A percentile compares a stretch with the other conserved stretches of the same genome.
Evolutionary conservation across 352 stramenopile genomes (phyloP).

Genomic region (Pythium chondricola): DNA sequence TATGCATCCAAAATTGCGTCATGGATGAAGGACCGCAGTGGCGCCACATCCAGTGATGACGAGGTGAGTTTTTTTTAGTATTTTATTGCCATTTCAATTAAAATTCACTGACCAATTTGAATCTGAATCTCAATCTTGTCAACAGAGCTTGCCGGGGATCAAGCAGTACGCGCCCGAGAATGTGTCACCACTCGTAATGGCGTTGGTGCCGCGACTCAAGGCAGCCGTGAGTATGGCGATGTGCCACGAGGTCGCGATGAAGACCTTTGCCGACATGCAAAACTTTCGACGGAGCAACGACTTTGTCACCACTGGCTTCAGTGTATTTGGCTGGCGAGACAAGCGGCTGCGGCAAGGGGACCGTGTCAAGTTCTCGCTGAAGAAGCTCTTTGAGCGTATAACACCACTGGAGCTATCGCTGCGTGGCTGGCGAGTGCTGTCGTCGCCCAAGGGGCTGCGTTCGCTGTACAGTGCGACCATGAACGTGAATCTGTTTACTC

Average conservation of each 20-base stretch:
- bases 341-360: constrained; percentile 15
- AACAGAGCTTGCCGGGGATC: no score
- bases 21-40: constrained; percentile 9
- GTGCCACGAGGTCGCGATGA: constrained; percentile 4
- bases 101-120: no score
- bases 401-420: constrained; percentile 14
- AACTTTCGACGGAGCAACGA: constrained; percentile 9
- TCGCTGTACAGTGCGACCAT: constrained; percentile 16
- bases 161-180: no score
- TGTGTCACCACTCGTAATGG: no score
- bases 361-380: constrained; percentile 25
- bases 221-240: constrained; percentile 2
- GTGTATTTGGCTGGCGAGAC: constrained; percentile 32
- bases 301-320: constrained; percentile 22
- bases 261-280: constrained; percentile 11
- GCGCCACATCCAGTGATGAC: constrained; percentile 7
- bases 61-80: constrained; percentile 5
- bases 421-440: constrained; percentile 20
- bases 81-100: no score
- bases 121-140: no score
- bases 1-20: constrained; percentile 8
- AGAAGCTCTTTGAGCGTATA: constrained; percentile 21
- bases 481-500: constrained; percentile 1
- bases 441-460: constrained; percentile 6
- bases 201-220: background rate